phyloP scores from a whole-genome alignment of 176 grass and related monocot species.

The Triticum turgidum region DNA sequence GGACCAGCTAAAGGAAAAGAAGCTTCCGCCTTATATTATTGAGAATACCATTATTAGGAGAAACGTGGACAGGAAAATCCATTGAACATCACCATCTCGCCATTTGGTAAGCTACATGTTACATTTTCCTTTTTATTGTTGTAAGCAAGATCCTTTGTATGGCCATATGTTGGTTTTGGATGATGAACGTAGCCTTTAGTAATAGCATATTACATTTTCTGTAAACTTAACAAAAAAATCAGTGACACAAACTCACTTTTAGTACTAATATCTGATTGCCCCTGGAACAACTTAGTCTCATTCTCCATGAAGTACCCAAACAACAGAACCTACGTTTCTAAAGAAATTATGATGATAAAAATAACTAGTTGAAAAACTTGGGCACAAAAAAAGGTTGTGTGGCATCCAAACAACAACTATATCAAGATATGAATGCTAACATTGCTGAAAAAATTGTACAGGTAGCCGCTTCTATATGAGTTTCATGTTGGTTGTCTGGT shows the following conservation, averaged over 20 bases:
- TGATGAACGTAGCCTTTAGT: conserved; percentile 34
- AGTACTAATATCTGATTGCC: conserved; percentile 11
- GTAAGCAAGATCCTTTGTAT: conserved; percentile 21
- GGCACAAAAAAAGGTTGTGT: background rate
- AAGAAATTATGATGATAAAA: conserved; percentile 16
- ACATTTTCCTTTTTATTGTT: conserved; percentile 23
- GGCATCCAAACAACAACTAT: too few relatives aligned
- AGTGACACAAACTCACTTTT: conserved; percentile 60
- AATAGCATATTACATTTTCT: conserved; percentile 28
- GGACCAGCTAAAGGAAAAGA: too few relatives aligned
- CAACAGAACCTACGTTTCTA: conserved; percentile 45
- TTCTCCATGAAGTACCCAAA: conserved; percentile 84
- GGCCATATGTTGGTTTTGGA: conserved; percentile 8
- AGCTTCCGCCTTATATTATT: background rate
- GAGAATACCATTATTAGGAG: conserved; percentile 32
- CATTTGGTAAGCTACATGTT: conserved; percentile 32
- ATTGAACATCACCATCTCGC: conserved; percentile 39
- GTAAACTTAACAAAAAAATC: conserved; percentile 36
- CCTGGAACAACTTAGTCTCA: conserved; percentile 56
- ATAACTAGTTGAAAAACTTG: background rate
- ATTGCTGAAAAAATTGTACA: background rate
- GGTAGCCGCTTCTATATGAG: background rate
- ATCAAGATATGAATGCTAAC: background rate
- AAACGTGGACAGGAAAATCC: conserved; percentile 29
- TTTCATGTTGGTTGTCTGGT: background rate